Conservation (phyloP, 192 early-diverging fungal species). For the Physocladia obscura region DNA sequence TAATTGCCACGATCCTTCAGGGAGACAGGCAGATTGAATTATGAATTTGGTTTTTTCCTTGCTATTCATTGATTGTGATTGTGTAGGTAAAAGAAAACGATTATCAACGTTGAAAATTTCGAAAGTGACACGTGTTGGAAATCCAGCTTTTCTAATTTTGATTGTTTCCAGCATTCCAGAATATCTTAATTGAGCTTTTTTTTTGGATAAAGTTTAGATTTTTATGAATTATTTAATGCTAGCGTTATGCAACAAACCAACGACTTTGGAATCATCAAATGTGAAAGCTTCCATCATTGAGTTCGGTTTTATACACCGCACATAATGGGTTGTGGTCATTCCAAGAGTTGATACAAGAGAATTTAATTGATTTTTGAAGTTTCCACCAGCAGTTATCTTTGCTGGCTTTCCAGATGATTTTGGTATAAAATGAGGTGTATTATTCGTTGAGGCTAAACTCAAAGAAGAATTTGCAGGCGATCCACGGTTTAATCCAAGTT, state of each 20-base stretch:
- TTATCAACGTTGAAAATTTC: slow-evolving; percentile 48
- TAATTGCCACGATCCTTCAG: slow-evolving; percentile 39
- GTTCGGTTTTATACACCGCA: slow-evolving; percentile 63
- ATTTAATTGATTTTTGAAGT: slow-evolving; percentile 45
- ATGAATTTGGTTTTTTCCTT: slow-evolving; percentile 32
- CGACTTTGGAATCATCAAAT: slow-evolving; percentile 52
- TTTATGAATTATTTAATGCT: not conserved
- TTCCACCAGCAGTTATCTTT: slow-evolving; percentile 43
- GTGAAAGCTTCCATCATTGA: slow-evolving; percentile 49
- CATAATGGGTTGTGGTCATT: slow-evolving; percentile 56
- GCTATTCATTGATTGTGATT: slow-evolving; percentile 13
- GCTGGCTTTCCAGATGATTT: slow-evolving; percentile 15
- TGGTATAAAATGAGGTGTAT: too few relatives aligned
- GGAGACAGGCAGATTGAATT: slow-evolving; percentile 21
- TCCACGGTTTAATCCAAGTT: slow-evolving; percentile 34
- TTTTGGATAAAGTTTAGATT: slow-evolving; percentile 13
- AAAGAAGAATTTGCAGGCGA: too few relatives aligned
- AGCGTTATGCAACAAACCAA: slow-evolving; percentile 29
- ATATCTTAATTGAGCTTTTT: slow-evolving; percentile 52
- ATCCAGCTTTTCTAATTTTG: slow-evolving; percentile 59
- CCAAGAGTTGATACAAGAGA: slow-evolving; percentile 48
- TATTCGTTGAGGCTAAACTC: too few relatives aligned
- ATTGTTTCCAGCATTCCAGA: slow-evolving; percentile 62
- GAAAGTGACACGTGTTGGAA: slow-evolving; percentile 45
- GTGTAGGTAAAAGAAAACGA: not conserved